Evolutionary conservation across 2,329 filamentous ascomycete species (phyloP), one percentile per base, ranked within the genome.

Genomic region (Colletotrichum gigasporum): DNA sequence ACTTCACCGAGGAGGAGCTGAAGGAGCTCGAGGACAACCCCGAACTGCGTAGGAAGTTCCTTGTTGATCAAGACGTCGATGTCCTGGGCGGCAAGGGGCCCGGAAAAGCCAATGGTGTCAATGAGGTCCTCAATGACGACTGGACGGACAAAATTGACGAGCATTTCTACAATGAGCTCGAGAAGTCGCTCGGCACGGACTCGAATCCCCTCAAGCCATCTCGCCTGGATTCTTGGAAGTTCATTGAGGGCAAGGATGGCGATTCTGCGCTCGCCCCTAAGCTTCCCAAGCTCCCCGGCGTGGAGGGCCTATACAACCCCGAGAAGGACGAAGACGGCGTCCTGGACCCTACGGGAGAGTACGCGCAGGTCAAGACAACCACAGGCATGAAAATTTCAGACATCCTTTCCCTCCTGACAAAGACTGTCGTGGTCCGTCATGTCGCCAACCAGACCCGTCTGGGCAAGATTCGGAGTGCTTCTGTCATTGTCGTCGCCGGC

Each of bases 361-460:
- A 80, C 75, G 76, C 82, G 70, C 79, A 83, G 65, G 75, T 87
- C 70, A 86, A 87, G 78, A 80, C 78, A 68, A 76, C 83, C 67
- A 88, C 85, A 50, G 86, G 86, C 69, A 74, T 89, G 76, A 80
- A 70, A 16, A 78, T 89, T 60, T 69, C 73, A 52, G 78, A 89
- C 22, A 84, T 90, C 69, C 68, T 83, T 47, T 69, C 73, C 5
- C 74, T 97, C 63, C 83, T 86, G 62, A 80, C 87, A 68, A 97
- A 96, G 84, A 83, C 85, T 48, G 80, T 99, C 47, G 91, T 97
- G 47, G 74, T 75, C 4, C 92, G 95, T 73, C 79, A 80, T 39
- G 96, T 99, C 63, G 83, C 87, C 69, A 98, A 99, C 80, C 95
- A 98, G 85, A 98, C 96, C 20, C 92, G 95, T 82, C 88, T 99